Base-by-base conservation (phyloP, 352 stramenopile species). In the Blastocystis sp. region DNA sequence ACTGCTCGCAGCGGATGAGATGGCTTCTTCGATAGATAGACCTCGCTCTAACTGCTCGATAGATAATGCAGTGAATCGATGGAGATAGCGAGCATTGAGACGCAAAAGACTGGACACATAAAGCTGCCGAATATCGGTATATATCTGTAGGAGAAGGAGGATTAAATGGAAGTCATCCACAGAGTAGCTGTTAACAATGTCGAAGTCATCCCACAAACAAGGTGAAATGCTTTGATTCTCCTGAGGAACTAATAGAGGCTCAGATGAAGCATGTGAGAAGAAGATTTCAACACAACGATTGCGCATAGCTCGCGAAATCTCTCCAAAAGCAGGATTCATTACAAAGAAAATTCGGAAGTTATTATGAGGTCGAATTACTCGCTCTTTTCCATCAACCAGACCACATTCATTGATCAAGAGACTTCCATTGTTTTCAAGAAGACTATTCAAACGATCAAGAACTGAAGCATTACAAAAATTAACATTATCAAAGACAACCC, bases 391-490 rank as follows among this genome's bases (percentile, higher is more conserved):
- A 87, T 95, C 93, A 87, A 96, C 95, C 57, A 95, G 93, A 60
- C 97, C 97, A 89, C 96, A 98, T 92, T 99, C 98, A 57, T 97
- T 99, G 40, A 99, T 95, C 9, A 99, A 90, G 53, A 99, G 93
- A 80, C 98, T 94, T 53, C 98, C 97, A 33, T 94, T 95, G 82
- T 95, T 97, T 92, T 99, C 98, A 91, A 99, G 95, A 0, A 99
- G 92, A 13, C 97, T 95, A 91, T 99, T 99, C 33, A 99, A 93
- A 48, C 98, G 94, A 93, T 99, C 98, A 30, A 99, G 92, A 22
- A 99, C 97, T 42, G 96, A 98, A 0, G 97, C 96, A 90, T 95
- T 96, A 92, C 97, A 99, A 79, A 98, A 97, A 91, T 99, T 99
- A 22, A 98, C 97, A 90, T 99, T 99, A 91, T 99, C 96, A 17